Conservation (phyloP, 306 rosid species). For the Cucurbita pepo region DNA sequence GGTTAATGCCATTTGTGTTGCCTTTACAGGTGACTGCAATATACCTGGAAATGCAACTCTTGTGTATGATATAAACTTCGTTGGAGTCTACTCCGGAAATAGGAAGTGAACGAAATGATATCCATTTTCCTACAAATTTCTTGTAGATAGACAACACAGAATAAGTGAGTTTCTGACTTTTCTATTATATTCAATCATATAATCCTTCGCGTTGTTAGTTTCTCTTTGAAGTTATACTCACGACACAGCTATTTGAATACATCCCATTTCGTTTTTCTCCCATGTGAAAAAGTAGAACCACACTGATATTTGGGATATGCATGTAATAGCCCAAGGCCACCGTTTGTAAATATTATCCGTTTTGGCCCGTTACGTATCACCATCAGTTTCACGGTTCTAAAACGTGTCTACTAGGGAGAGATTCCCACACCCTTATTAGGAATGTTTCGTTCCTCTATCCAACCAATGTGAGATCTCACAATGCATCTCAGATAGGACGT, state of each 20-base stretch:
- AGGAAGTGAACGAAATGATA: constrained; percentile 25
- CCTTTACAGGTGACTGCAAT: constrained; percentile 77
- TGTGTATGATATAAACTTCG: constrained; percentile 60
- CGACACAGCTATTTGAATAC: not conserved
- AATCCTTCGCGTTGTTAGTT: not conserved
- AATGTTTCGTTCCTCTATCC: no score
- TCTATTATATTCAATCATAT: not conserved
- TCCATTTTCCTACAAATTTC: not conserved
- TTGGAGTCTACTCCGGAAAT: constrained; percentile 72
- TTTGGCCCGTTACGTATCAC: no score
- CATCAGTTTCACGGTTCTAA: no score
- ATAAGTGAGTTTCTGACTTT: constrained; percentile 24
- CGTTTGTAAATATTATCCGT: no score
- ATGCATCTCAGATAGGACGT: not conserved
- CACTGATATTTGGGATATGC: not conserved
- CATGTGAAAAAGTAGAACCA: not conserved
- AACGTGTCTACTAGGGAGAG: no score
- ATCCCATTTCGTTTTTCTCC: not conserved
- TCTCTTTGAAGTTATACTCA: not conserved
- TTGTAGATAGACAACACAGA: constrained; percentile 5
- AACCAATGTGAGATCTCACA: not conserved
- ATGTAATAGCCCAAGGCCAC: no score
- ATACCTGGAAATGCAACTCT: constrained; percentile 88
- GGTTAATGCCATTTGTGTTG: constrained; percentile 8
- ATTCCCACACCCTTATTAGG: no score